Base-by-base conservation (phyloP, 2,329 filamentous ascomycete genomes). In the Colletotrichum camelliae region DNA sequence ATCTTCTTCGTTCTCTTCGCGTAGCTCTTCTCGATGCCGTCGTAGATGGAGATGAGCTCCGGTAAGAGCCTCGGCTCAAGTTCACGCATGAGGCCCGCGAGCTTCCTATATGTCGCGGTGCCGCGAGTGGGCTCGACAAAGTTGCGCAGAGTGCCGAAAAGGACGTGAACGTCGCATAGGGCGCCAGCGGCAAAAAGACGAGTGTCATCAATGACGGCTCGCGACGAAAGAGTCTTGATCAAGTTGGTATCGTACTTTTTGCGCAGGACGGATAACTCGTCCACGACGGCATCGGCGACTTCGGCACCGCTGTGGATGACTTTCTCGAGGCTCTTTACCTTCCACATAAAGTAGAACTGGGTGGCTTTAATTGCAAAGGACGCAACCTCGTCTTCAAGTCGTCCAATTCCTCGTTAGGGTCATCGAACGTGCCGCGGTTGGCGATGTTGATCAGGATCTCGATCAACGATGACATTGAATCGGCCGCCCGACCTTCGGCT, bases 301-400 rank as follows among this genome's bases (percentile, higher is more conserved):
- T 86, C 89, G 5, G 87, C 88, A 58, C 91, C 89, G 31, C 88
- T 88, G 18, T 88, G 85, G 43, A 95, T 83, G 18, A 89, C 84
- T 70, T 89, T 87, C 77, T 88, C 87, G 76, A 95, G 81, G 68
- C 89, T 87, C 69, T 92, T 91, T 27, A 94, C 90, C 82, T 97
- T 96, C 97, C 97, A 99, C 92, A 98, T 95, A 82, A 98, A 98
- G 86, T 98, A 98, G 85, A 97, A 95, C 62, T 96, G 89, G 67
- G 94, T 89, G 3, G 93, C 90, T 78, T 94, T 94, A 80, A 97
- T 94, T 35, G 95, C 93, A 79, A 93, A 94, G 3, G 91, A 89
- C 8, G 95, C 93, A 58, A 97, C 88, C 78, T 95, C 93, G 79
- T 97, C 94, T 83, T 98, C 15, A 95, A 87, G 58, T 92, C 92